Evolutionary conservation across 768 basidiomycete genomes (phyloP).

Genomic region (Lactarius sp.): DNA sequence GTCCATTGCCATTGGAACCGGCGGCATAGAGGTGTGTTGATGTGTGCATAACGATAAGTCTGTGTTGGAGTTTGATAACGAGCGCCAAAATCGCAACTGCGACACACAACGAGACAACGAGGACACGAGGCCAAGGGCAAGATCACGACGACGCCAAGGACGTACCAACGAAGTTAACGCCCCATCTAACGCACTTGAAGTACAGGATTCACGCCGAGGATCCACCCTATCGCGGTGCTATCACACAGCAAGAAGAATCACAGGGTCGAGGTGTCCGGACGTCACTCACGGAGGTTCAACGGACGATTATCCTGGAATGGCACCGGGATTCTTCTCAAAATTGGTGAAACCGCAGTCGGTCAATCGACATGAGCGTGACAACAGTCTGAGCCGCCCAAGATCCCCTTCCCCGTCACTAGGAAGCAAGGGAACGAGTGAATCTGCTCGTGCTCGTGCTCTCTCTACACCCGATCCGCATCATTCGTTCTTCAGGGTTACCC

Average conservation of each 20-base stretch:
- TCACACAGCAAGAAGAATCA: too few relatives aligned
- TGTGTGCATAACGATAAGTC: not conserved
- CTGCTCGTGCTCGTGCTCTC: not conserved
- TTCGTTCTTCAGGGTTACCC: not conserved
- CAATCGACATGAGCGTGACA: conserved; percentile 1
- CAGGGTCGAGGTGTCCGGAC: too few relatives aligned
- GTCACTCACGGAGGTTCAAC: too few relatives aligned
- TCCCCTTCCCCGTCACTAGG: not conserved
- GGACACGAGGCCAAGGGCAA: not conserved
- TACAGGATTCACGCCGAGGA: too few relatives aligned
- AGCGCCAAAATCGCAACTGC: not conserved
- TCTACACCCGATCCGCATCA: not conserved
- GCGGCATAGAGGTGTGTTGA: conserved; percentile 34
- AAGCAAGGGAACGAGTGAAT: not conserved
- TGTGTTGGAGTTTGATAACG: not conserved
- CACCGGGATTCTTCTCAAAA: conserved; percentile 15
- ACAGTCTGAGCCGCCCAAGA: not conserved
- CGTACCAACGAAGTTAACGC: not conserved
- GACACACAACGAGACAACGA: too few relatives aligned
- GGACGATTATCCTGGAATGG: not conserved
- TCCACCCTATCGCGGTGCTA: too few relatives aligned
- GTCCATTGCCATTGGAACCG: conserved; percentile 48
- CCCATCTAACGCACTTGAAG: not conserved
- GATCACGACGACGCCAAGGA: not conserved
- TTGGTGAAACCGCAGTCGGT: conserved; percentile 8